These are phyloP conservation scores for Sequoia sempervirens DNA, from an alignment of 75 land plant genomes.

Conservation along the genomic window DNA sequence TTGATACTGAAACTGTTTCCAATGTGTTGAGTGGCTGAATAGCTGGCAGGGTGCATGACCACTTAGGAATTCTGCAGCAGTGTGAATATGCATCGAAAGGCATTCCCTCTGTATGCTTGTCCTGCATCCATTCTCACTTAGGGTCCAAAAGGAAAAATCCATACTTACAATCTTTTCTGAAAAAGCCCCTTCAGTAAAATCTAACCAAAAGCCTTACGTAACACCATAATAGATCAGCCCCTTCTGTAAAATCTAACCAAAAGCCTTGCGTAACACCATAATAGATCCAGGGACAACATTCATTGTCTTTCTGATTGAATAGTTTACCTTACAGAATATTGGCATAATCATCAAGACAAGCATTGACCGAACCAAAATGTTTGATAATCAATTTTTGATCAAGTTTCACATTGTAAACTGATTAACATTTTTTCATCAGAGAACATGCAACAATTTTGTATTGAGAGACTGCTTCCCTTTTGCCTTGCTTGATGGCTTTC, in stretches of 20 bases:
- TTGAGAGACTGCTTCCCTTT: neutral
- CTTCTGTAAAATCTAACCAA: neutral
- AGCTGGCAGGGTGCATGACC: neutral
- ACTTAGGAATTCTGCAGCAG: neutral
- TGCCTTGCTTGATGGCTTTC: neutral
- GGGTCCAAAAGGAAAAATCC: neutral
- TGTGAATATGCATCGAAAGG: neutral
- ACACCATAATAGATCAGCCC: too few species aligned
- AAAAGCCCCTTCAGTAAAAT: neutral
- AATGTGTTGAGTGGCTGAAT: neutral
- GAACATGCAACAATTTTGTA: neutral
- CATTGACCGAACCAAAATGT: neutral
- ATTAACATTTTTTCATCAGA: neutral
- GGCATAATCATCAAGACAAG: neutral
- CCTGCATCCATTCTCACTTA: neutral
- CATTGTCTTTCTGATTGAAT: neutral
- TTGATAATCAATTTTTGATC: neutral
- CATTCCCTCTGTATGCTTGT: neutral
- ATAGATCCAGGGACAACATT: neutral
- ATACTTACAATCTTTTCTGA: neutral
- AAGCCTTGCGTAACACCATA: neutral
- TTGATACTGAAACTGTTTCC: neutral
- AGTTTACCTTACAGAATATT: neutral
- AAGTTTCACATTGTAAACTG: neutral
- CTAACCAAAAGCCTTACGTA: too few species aligned